These are phyloP conservation scores for Blastocystis sp. DNA, from an alignment of 352 stramenopile genomes.

Conservation along the genomic window DNA sequence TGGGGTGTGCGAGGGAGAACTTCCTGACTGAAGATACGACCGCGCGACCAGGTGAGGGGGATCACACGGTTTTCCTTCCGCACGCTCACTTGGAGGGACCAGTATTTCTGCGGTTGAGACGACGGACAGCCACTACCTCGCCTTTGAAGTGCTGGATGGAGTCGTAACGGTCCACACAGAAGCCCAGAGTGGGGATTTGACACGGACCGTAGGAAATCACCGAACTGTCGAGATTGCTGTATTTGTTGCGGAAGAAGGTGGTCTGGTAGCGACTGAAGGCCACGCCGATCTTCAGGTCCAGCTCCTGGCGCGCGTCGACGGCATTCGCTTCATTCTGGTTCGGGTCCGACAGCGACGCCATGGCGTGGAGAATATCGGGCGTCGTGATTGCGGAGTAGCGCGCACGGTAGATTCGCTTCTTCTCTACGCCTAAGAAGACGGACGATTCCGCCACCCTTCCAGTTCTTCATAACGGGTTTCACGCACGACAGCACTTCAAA, in stretches of 20 bases:
- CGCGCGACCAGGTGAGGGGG: slow-evolving; percentile 77
- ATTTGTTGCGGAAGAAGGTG: slow-evolving; percentile 85
- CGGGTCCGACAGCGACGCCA: slow-evolving; percentile 79
- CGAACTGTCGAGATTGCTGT: slow-evolving; percentile 84
- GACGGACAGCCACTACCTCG: slow-evolving; percentile 78
- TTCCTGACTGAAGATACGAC: slow-evolving; percentile 78
- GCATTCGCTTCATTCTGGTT: slow-evolving; percentile 82
- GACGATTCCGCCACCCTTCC: slow-evolving; percentile 43
- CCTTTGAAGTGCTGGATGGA: slow-evolving; percentile 87
- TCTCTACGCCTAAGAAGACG: background rate
- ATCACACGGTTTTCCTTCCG: slow-evolving; percentile 75
- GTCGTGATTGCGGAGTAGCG: slow-evolving; percentile 81
- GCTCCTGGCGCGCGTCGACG: slow-evolving; percentile 85
- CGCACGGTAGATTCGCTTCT: slow-evolving; percentile 78
- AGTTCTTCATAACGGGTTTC: slow-evolving; percentile 81
- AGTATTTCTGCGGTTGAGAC: slow-evolving; percentile 75
- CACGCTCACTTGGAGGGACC: slow-evolving; percentile 40
- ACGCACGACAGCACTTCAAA: slow-evolving; percentile 86
- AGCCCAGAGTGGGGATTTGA: slow-evolving; percentile 86
- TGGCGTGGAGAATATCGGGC: slow-evolving; percentile 79
- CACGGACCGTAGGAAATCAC: slow-evolving; percentile 86
- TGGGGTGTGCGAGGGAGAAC: slow-evolving; percentile 38
- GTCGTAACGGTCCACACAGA: slow-evolving; percentile 85
- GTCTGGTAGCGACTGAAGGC: slow-evolving; percentile 87
- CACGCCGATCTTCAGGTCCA: slow-evolving; percentile 87